Percentiles rank a stretch among this genome's conserved stretches.
Evolutionary conservation across 2,329 filamentous ascomycete genomes (phyloP).

Genomic region (Penicillium psychrosexuale): DNA sequence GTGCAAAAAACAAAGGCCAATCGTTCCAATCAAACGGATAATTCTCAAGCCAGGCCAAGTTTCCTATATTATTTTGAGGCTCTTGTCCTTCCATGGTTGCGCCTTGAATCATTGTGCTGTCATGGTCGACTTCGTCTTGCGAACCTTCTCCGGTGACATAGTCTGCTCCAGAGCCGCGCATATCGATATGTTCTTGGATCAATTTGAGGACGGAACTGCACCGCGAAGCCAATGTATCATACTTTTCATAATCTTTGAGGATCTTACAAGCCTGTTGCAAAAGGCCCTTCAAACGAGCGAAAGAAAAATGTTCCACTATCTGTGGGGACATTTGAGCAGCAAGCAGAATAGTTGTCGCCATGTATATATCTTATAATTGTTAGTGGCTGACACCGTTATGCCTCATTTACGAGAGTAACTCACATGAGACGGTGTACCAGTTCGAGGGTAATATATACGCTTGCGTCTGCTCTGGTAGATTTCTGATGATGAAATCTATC

Average conservation of each 20-base stretch:
- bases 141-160: neutral
- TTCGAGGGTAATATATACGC: constrained; percentile 6
- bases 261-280: constrained; percentile 1
- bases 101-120: neutral
- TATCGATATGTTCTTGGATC: neutral
- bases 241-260: constrained; percentile 1
- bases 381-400: neutral
- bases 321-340: constrained; percentile 7
- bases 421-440: constrained; percentile 9
- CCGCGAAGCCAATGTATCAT: neutral
- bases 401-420: neutral
- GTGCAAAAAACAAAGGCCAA: constrained; percentile 14
- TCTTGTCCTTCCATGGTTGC: neutral
- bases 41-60: neutral
- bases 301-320: constrained; percentile 8
- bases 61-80: neutral
- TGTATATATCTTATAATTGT: constrained; percentile 8
- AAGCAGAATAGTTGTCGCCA: constrained; percentile 12
- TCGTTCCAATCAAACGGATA: constrained; percentile 16
- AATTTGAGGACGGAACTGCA: neutral
- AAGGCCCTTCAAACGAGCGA: neutral
- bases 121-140: neutral
- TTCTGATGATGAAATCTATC: constrained; percentile 2
- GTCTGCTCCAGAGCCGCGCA: neutral
- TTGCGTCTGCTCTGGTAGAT: neutral